Percentiles rank a stretch among this genome's conserved stretches.
These are phyloP conservation scores for Suhomyces faveliae DNA, from an alignment of 805 yeast species.

Conservation along the genomic window DNA sequence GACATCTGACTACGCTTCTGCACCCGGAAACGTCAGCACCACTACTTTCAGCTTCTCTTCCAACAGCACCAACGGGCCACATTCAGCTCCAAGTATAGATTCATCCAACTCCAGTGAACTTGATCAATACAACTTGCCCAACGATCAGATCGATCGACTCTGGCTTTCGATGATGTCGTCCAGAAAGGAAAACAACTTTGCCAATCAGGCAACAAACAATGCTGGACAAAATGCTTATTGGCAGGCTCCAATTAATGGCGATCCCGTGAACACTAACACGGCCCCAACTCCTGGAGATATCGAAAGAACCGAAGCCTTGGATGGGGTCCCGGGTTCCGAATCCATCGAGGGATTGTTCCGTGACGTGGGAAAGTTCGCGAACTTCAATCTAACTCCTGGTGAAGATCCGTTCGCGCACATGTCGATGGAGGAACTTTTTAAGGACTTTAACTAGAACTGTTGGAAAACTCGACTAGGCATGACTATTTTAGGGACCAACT, in stretches of 20 bases:
- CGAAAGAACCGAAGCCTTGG: not conserved
- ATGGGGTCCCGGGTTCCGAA: not conserved
- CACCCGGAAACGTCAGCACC: not conserved
- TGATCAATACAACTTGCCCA: conserved; percentile 1
- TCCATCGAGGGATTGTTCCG: not conserved
- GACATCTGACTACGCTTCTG: not conserved
- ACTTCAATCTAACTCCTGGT: not conserved
- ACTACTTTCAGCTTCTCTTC: not conserved
- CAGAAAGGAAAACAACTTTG: not conserved
- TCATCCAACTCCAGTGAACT: not conserved
- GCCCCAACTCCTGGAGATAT: not conserved
- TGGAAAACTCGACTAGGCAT: not conserved
- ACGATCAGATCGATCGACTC: conserved; percentile 10
- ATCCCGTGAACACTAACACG: not conserved
- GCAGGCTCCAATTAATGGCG: not conserved
- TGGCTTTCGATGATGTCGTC: conserved; percentile 13
- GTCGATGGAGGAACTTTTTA: conserved; percentile 9
- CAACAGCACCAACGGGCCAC: not conserved
- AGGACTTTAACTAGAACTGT: conserved; percentile 7
- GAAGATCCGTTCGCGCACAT: conserved; percentile 2
- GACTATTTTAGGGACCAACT: too few species aligned
- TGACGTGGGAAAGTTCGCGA: not conserved
- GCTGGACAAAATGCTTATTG: not conserved
- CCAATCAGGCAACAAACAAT: not conserved
- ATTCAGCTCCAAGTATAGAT: not conserved